Evolutionary conservation across 2,329 filamentous ascomycete species (phyloP).

Genomic region (Tolypocladium amazonense): DNA sequence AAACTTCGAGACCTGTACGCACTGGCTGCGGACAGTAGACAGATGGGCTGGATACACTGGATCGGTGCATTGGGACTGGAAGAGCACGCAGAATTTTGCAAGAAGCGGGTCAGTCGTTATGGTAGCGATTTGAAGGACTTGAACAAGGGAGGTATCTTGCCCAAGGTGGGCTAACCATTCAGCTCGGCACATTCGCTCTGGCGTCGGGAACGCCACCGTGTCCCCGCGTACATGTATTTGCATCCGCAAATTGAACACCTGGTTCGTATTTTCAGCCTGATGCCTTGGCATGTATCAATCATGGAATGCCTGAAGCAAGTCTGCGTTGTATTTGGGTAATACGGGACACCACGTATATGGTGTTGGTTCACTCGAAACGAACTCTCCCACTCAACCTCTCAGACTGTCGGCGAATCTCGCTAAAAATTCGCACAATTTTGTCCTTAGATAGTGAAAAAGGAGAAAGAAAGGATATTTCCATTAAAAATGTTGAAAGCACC

Average conservation of each 20-base stretch:
- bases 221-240: neutral
- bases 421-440: too few species aligned
- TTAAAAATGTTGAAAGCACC: too few species aligned
- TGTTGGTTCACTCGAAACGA: too few species aligned
- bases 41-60: slow-evolving; percentile 9
- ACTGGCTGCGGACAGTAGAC: slow-evolving; percentile 9
- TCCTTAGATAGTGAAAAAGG: too few species aligned
- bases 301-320: too few species aligned
- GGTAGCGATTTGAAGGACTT: slow-evolving; percentile 7
- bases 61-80: slow-evolving; percentile 9
- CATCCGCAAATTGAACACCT: neutral
- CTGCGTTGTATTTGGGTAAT: too few species aligned
- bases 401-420: too few species aligned
- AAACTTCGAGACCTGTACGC: slow-evolving; percentile 12
- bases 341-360: too few species aligned
- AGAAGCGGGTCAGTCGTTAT: slow-evolving; percentile 8
- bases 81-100: slow-evolving; percentile 5
- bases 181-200: too few species aligned
- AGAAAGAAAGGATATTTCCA: neutral
- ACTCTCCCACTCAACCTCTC: too few species aligned
- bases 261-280: too few species aligned
- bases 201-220: neutral
- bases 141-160: slow-evolving; percentile 10
- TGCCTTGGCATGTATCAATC: neutral
- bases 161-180: neutral